Base-by-base conservation (phyloP, 2,329 filamentous ascomycete genomes). In the Nothophoma quercina region DNA sequence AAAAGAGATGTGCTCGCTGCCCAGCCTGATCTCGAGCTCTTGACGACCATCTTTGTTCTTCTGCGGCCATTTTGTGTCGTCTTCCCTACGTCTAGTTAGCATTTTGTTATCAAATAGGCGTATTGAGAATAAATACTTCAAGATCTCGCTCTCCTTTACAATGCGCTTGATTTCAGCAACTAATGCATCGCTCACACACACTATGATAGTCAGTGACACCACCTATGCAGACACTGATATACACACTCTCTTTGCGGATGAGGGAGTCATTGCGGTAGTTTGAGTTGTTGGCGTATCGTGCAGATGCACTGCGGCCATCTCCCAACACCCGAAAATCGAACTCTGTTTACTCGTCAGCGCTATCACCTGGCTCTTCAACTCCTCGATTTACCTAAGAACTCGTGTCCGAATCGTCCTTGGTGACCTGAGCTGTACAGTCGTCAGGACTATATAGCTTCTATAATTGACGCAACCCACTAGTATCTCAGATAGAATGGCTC, bases 41-140 rank as follows among this genome's bases (percentile, higher is more conserved):
- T 99, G 95, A 59, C 93, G 86, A 28, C 95, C 95, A 68, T 99
- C 95, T 79, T 98, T 98, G 80, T 99, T 99, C 85, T 98, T 99
- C 76, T 96, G 91, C 0, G 95, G 95, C 95, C 95, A 99, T 75
- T 97, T 97, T 21, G 88, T 90, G 75, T 99, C 95, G 72, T 99
- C 95, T 86, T 99, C 95, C 80, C 91, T 96, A 63, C 57, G 21
- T 10, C 13, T 51, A 76, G 70, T 65, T 35, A 65, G 32, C 9
- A 30, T 8, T 18, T 12, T 15, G 7, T 18, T 18, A 16, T 19
- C 15, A 22, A 8, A 9, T 2, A 23, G 2, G 3, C 23, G 8
- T 8, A 23, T 3, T 15, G n/a, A 33, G 8, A 15, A 62, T 30
- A 26, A 81, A 47, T 84, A 96, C 91, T 98, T 98, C 81, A 96